Base-by-base conservation (phyloP, 1,284 basidiomycete genomes). In the Spongispora temasekensis region DNA sequence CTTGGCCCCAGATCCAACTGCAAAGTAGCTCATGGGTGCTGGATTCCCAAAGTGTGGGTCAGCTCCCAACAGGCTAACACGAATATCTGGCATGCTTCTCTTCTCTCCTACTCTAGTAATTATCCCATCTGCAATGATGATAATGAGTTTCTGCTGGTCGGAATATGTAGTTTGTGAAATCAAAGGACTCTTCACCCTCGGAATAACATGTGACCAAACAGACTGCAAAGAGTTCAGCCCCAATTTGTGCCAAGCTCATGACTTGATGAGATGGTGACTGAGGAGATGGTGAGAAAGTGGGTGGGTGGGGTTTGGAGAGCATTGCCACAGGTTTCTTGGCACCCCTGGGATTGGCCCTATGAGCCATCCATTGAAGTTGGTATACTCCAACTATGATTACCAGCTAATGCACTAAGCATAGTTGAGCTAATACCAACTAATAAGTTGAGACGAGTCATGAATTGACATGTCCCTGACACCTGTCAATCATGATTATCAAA, bases 191-290 rank as follows among this genome's bases (percentile, higher is more conserved):
- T 74, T 94, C 91, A 58, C 95, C 95, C 77, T 99, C 97, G 0
- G 95, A 98, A 74, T 99, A 99, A 72, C 96, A 98, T 1, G 97
- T 99, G 17, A 99, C 93, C 51, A 99, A 83, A 75, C 96, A 98
- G 42, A 98, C 88, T 2, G 94, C 90, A 73, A 97, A 99, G 21
- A 98, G 85, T 72, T 99, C 97, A 7, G 93, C 84, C 23, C 96
- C 96, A 66, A 97, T 97, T 66, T 94, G 89, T 0, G 94, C 84
- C 58, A 97, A 81, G 64, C 85, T 90, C 81, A 96, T 88, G 63
- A 93, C 78, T 5, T 91, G 87, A 59, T 84, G 76, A 3, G 82
- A 71, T 42, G 83, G 5, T 27, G 44, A 80, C 5, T 66, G 68
- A 35, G 78, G 72, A 37, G 85, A 84, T 1, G 79, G 67, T 2